Evolutionary conservation across 1,284 basidiomycete species (phyloP).

Genomic region (Fomitopsis schrenkii): DNA sequence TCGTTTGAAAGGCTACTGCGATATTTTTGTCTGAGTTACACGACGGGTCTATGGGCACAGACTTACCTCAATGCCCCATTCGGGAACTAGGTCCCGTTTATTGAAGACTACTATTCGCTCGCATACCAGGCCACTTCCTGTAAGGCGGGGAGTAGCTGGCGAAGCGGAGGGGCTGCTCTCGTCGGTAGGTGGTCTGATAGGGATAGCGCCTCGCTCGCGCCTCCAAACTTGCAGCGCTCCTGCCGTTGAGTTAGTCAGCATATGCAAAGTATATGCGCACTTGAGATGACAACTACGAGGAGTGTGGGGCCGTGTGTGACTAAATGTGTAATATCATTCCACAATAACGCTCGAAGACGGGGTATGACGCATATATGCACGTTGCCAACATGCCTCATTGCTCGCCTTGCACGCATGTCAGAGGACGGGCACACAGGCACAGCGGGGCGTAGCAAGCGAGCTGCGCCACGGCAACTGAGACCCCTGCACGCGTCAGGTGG

Average conservation of each 20-base stretch:
- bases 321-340: background rate
- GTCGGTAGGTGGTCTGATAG: background rate
- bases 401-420: background rate
- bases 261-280: background rate
- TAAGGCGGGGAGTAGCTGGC: background rate
- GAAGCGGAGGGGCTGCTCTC: background rate
- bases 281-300: background rate
- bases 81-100: slow-evolving; percentile 89
- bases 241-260: slow-evolving; percentile 21
- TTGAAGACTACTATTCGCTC: slow-evolving; percentile 91
- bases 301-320: background rate
- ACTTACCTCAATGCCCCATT: slow-evolving; percentile 79
- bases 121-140: slow-evolving; percentile 39
- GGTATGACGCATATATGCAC: background rate
- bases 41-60: background rate
- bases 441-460: background rate
- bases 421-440: background rate
- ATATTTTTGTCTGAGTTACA: slow-evolving; percentile 7
- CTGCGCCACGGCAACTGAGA: background rate
- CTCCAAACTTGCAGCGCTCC: slow-evolving; percentile 62
- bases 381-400: background rate
- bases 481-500: background rate
- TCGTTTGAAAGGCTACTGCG: slow-evolving; percentile 58
- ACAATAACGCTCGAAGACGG: background rate
- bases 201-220: slow-evolving; percentile 48